Evolutionary conservation across 2,329 filamentous ascomycete genomes (phyloP), one percentile per base, ranked within the genome.

Genomic region (Xylariaceae sp.): DNA sequence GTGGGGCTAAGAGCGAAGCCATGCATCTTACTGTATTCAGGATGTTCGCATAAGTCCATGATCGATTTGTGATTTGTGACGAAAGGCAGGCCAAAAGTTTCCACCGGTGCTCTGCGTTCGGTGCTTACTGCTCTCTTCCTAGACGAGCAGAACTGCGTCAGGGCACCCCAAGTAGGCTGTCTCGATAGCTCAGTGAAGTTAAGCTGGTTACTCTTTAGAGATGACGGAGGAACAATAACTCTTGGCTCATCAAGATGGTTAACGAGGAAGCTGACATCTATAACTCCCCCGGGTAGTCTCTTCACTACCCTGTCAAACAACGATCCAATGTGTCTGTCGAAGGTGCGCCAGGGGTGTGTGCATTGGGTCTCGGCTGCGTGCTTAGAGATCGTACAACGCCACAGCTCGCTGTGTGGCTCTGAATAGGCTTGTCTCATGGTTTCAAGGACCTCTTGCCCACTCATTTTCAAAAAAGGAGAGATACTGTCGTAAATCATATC

Each of bases 211-310:
- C 44, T 11, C 10, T n/a, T 18, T 8, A 50, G 40, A 6, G 10
- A 45, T 11, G 27, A 16, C 0, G 60, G 55, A 1, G 68, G 69
- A 7, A 72, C 35, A 15, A 80, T 8, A 3, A 78, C 72, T 3
- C 72, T 65, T 1, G 79, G 77, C 55, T 82, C 77, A 44, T 82
- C 78, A 3, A 81, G 64, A 32, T 75, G 71, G 39, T 80, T 81
- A 11, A 80, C 64, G 0, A 80, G 67, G 20, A 81, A 73, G 7
- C 65, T 66, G 9, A 77, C 49, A 21, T 78, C 65, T 0, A 75
- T 73, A 4, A 77, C 0, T 60, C 64, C 0, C 42, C 48, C 0
- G 9, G 59, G 56, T 71, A 40, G 3, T 60, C 62, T 3, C 57
- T 24, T 60, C 4, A 74, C 30, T 2, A 73, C 43, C 1, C 26